Evolutionary conservation across 768 basidiomycete genomes (phyloP).

Genomic region (Calocybe indica): DNA sequence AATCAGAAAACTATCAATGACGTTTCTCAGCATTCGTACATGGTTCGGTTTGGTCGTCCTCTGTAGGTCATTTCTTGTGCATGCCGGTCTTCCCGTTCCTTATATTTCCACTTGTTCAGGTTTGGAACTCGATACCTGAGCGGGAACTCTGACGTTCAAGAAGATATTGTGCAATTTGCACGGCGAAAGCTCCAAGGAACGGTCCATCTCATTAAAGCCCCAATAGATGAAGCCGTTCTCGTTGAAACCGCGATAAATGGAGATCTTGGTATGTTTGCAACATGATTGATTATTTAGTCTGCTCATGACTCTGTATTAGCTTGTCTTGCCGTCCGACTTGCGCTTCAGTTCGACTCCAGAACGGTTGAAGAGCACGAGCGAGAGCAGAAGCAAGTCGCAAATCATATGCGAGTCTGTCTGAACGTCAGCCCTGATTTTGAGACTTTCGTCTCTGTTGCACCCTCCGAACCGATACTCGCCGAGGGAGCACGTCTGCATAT

Average conservation of each 20-base stretch:
- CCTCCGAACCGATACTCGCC: constrained; percentile 14
- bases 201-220: no score
- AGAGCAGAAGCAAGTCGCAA: constrained; percentile 3
- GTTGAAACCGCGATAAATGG: no score
- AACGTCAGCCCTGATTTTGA: not conserved
- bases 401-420: constrained; percentile 5
- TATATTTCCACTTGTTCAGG: not conserved
- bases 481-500: constrained; percentile 7
- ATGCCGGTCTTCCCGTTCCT: not conserved
- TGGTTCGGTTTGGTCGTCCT: not conserved
- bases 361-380: not conserved
- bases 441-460: constrained; percentile 7
- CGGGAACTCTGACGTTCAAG: no score
- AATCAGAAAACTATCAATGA: not conserved
- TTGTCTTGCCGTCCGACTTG: constrained; percentile 5
- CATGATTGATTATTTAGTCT: no score
- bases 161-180: no score
- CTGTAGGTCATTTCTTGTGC: not conserved
- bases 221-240: no score
- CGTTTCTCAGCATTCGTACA: not conserved
- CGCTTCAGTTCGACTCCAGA: constrained; percentile 3
- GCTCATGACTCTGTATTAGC: not conserved
- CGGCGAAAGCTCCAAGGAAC: no score
- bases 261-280: no score
- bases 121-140: not conserved